Percentiles rank a stretch among this genome's conserved stretches.
phyloP scores from a whole-genome alignment of 768 basidiomycete genomes.

The Termitomyces sp. region DNA sequence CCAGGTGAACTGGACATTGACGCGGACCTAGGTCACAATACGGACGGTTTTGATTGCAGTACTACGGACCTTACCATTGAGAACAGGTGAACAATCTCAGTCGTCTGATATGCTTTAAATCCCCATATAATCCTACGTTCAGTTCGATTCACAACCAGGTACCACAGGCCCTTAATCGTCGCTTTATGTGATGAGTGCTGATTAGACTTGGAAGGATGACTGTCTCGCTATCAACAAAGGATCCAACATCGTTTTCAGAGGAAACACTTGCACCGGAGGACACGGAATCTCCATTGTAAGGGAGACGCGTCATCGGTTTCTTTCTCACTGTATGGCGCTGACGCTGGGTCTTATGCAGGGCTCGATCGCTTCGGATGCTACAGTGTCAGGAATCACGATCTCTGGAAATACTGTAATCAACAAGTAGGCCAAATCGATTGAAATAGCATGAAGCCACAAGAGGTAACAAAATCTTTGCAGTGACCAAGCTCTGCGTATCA shows the following conservation, averaged over 20 bases:
- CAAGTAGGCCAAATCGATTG: conserved; percentile 33
- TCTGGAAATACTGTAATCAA: conserved; percentile 51
- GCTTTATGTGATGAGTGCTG: neutral
- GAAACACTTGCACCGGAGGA: conserved; percentile 55
- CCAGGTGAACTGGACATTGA: neutral
- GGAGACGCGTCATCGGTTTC: conserved; percentile 19
- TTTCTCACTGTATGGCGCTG: conserved; percentile 23
- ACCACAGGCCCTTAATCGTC: conserved; percentile 12
- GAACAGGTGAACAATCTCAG: conserved; percentile 30
- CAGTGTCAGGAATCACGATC: conserved; percentile 47
- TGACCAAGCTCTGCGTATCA: conserved; percentile 59
- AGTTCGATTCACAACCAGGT: conserved; percentile 35
- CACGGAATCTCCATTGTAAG: conserved; percentile 68
- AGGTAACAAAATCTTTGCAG: conserved; percentile 24
- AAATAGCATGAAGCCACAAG: neutral
- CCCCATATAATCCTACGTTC: neutral
- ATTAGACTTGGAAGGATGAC: conserved; percentile 41
- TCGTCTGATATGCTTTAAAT: neutral
- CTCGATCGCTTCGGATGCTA: conserved; percentile 44
- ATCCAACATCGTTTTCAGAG: conserved; percentile 41
- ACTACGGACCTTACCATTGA: conserved; percentile 36
- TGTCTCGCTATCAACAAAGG: conserved; percentile 54
- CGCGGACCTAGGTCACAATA: conserved; percentile 36
- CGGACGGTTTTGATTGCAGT: conserved; percentile 46
- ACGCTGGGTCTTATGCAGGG: conserved; percentile 42